Evolutionary conservation across 352 stramenopile genomes (phyloP).

Genomic region (Detonula confervacea): DNA sequence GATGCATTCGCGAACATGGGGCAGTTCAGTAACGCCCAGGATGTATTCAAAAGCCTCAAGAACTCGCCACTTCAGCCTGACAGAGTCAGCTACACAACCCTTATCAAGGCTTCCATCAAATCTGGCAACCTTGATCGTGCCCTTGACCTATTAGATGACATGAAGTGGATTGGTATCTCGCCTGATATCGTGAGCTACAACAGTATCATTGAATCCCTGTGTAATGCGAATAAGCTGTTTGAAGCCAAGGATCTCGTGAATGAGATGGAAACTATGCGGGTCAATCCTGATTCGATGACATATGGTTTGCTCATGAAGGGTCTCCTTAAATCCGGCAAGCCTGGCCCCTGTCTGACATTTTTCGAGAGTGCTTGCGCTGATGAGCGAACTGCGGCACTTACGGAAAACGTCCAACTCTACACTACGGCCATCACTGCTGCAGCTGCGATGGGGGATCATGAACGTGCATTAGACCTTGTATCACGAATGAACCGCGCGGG

Average conservation of each 20-base stretch:
- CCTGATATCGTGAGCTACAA: conserved; percentile 83
- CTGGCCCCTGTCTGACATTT: conserved; percentile 72
- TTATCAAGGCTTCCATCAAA: conserved; percentile 76
- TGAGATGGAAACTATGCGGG: conserved; percentile 71
- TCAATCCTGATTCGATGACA: conserved; percentile 81
- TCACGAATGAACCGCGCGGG: conserved; percentile 77
- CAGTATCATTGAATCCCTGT: conserved; percentile 76
- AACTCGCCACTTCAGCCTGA: conserved; percentile 63
- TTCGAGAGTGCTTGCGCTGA: conserved; percentile 83
- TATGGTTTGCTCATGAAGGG: conserved; percentile 84
- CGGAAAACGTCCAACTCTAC: conserved; percentile 83
- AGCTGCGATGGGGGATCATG: conserved; percentile 70
- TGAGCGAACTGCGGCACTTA: conserved; percentile 65
- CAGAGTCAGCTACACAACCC: conserved; percentile 74
- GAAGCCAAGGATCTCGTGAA: conserved; percentile 82
- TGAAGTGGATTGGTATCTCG: conserved; percentile 74
- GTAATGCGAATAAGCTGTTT: conserved; percentile 63
- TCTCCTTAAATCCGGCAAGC: conserved; percentile 76
- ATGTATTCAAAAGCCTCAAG: conserved; percentile 72
- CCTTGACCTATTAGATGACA: conserved; percentile 80
- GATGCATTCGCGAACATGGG: conserved; percentile 64
- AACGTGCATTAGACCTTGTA: conserved; percentile 78
- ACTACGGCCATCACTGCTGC: conserved; percentile 84
- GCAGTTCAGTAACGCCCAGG: conserved; percentile 64
- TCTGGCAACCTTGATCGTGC: conserved; percentile 58